Evolutionary conservation across 2,329 filamentous ascomycete species (phyloP).

Genomic region (Arthrinium phaeospermum): DNA sequence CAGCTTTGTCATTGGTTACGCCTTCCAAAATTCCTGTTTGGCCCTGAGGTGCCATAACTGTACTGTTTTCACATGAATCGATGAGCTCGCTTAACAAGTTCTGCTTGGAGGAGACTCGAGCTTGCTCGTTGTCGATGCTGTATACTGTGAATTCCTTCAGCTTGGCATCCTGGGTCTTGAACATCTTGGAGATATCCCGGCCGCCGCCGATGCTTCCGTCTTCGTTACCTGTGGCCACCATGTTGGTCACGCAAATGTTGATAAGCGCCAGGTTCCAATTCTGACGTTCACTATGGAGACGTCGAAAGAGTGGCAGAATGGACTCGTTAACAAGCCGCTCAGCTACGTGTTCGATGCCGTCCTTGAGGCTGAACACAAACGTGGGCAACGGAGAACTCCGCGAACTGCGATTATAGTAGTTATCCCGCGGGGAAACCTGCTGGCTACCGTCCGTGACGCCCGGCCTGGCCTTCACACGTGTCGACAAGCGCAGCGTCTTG

Average conservation of each 20-base stretch:
- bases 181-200: constrained; percentile 83
- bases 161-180: constrained; percentile 73
- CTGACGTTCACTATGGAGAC: constrained; percentile 70
- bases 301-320: constrained; percentile 74
- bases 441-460: constrained; percentile 49
- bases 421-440: constrained; percentile 51
- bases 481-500: constrained; percentile 80
- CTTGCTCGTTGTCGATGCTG: constrained; percentile 38
- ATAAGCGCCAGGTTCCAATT: constrained; percentile 84
- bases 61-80: neutral
- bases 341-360: constrained; percentile 63
- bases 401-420: constrained; percentile 73
- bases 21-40: neutral
- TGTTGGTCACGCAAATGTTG: constrained; percentile 88
- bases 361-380: constrained; percentile 72
- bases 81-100: neutral
- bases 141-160: constrained; percentile 70
- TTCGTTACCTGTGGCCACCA: constrained; percentile 65
- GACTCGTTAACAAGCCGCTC: constrained; percentile 73
- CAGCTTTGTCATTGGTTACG: neutral
- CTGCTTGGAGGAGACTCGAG: neutral
- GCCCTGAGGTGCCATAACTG: neutral
- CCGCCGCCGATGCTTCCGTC: constrained; percentile 55
- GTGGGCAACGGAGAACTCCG: constrained; percentile 75
- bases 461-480: constrained; percentile 60